These are phyloP conservation scores for Alloascoidea africana DNA, from an alignment of 805 yeast genomes.

Conservation along the genomic window DNA sequence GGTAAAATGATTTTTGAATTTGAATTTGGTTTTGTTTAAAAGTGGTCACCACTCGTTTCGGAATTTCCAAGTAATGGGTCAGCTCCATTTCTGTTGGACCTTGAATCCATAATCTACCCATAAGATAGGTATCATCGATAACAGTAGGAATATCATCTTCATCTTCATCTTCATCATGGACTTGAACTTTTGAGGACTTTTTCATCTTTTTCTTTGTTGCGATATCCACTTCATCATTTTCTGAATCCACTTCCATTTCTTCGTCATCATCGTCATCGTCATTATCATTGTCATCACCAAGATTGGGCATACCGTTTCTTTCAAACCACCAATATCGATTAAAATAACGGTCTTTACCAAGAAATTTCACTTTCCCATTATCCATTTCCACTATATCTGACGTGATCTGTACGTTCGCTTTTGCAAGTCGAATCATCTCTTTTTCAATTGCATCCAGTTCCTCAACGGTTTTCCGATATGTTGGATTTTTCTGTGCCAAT, in stretches of 20 bases:
- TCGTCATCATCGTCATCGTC: constrained; percentile 5
- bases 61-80: constrained; percentile 16
- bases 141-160: constrained; percentile 21
- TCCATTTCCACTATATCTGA: constrained; percentile 54
- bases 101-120: constrained; percentile 84
- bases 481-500: constrained; percentile 20
- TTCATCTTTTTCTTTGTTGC: constrained; percentile 16
- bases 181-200: constrained; percentile 27
- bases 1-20: constrained; percentile 1
- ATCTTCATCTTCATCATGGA: constrained; percentile 24
- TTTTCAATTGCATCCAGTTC: constrained; percentile 20
- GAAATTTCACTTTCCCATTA: constrained; percentile 54
- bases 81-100: constrained; percentile 55
- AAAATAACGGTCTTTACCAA: constrained; percentile 74
- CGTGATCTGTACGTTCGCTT: constrained; percentile 30
- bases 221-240: constrained; percentile 2
- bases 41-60: neutral
- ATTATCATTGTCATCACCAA: constrained; percentile 6
- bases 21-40: neutral
- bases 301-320: constrained; percentile 43
- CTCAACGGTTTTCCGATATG: constrained; percentile 16
- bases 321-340: constrained; percentile 97
- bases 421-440: constrained; percentile 21
- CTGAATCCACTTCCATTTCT: neutral
- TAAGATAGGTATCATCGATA: constrained; percentile 41